A percentile compares a stretch with the other conserved stretches of the same genome.
These are phyloP conservation scores for Chytriomyces sp. DNA, from an alignment of 192 early-diverging fungal species.

Conservation along the genomic window DNA sequence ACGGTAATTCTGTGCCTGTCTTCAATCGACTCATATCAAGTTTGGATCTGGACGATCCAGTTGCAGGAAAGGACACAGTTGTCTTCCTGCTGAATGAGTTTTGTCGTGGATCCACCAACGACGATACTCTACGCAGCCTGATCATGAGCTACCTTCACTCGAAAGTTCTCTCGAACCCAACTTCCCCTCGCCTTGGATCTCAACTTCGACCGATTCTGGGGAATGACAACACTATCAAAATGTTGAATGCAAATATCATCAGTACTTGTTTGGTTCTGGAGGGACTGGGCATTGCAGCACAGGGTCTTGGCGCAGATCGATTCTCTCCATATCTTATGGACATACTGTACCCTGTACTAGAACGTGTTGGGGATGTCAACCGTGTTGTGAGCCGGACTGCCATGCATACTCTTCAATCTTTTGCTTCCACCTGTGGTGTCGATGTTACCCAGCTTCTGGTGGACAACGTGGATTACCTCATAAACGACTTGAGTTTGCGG, in stretches of 20 bases:
- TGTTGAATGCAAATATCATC: slow-evolving; percentile 31
- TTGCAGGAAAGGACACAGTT: not conserved
- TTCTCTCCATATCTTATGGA: slow-evolving; percentile 39
- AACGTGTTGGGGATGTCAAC: slow-evolving; percentile 40
- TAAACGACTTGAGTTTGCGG: slow-evolving; percentile 36
- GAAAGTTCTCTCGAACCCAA: not conserved
- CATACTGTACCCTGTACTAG: slow-evolving; percentile 39
- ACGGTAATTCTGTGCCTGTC: slow-evolving; percentile 1
- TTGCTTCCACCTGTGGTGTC: not conserved
- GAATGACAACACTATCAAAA: slow-evolving; percentile 4
- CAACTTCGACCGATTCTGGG: not conserved
- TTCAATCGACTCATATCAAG: slow-evolving; percentile 3
- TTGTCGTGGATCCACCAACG: not conserved
- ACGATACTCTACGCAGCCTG: slow-evolving; percentile 1
- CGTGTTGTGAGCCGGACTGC: slow-evolving; percentile 30
- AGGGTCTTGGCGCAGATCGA: slow-evolving; percentile 11
- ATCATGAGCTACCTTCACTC: slow-evolving; percentile 23
- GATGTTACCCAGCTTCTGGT: slow-evolving; percentile 25
- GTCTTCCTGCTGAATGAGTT: slow-evolving; percentile 27
- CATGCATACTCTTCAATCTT: not conserved
- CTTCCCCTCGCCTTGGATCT: not conserved
- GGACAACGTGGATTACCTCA: slow-evolving; percentile 44
- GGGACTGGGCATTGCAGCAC: slow-evolving; percentile 14
- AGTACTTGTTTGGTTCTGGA: slow-evolving; percentile 37
- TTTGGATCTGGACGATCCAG: not conserved